Evolutionary conservation across 1,139 yeast species (phyloP), one percentile per base, ranked within the genome.

Genomic region (Suhomyces bokatorum): DNA sequence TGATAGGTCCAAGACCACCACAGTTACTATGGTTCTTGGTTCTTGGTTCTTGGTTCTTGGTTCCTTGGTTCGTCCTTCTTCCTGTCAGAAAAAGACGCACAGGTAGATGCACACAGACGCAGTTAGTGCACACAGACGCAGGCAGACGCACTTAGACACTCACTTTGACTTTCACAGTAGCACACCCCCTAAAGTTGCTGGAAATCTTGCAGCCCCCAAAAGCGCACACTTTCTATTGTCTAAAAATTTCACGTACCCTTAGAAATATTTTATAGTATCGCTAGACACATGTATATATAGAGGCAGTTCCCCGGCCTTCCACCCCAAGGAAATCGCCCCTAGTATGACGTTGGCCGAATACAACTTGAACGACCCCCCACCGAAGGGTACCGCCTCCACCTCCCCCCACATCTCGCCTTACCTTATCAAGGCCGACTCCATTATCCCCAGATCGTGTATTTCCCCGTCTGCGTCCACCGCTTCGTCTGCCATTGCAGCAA

Each of bases 391-490:
- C 11, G 26, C 31, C n/a, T n/a, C n/a, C 43, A 13, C 10, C 32
- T 12, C 10, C 20, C 34, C 32, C 29, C 31, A 31, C 11, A 30
- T 27, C 26, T 33, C 41, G 40, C 42, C 36, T 41, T 48, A 49
- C 22, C 32, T 52, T 8, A 43, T 52, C 24, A 46, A 45, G 39
- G 46, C 46, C 26, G 50, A 46, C 39, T 50, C 55, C 5, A 45
- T 54, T 33, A 52, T 52, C 30, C 55, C 57, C 12, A 45, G 57
- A 30, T 51, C 55, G 45, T 54, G 55, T 39, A 51, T 54, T 20
- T 40, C 54, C 3, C 52, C 57, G n/a, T 41, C 52, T 1, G 47
- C 48, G n/a, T 46, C 50, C 35, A 42, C 48, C 7, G 50, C 52
- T 8, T 34, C 50, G 7, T 17, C 45, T n/a, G 33, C 48, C 12